phyloP scores from a whole-genome alignment of 2,329 filamentous ascomycete species.

The Nannizziopsis arthrosporioides region DNA sequence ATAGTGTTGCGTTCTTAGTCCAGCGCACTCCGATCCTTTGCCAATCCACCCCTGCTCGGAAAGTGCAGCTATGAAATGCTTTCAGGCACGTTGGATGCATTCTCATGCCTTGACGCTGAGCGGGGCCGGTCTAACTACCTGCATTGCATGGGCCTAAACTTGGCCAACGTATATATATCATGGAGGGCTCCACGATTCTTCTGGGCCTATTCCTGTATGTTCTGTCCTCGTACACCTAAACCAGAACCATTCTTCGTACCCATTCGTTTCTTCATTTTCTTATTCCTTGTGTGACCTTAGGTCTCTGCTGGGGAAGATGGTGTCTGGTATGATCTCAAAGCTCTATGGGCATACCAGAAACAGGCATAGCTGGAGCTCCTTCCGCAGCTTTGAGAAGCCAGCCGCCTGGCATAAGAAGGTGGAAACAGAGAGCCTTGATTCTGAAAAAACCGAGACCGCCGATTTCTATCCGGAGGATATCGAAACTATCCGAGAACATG shows the following conservation, averaged over 20 bases:
- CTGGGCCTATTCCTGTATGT: constrained; percentile 7
- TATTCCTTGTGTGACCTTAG: background rate
- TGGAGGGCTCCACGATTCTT: constrained; percentile 2
- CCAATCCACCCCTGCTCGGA: too few species aligned
- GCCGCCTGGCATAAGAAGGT: background rate
- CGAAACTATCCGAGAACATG: constrained; percentile 35
- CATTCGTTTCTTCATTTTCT: background rate
- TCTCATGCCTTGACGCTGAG: too few species aligned
- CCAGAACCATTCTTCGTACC: background rate
- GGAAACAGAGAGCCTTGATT: background rate
- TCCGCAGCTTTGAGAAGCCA: constrained; percentile 1
- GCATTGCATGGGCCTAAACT: too few species aligned
- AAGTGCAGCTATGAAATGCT: too few species aligned
- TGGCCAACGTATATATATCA: constrained; percentile 1
- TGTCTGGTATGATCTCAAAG: background rate
- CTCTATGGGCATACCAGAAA: background rate
- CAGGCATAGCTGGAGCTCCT: background rate
- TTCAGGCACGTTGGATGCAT: too few species aligned
- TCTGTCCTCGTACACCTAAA: background rate
- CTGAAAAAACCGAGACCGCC: background rate
- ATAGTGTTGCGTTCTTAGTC: too few species aligned
- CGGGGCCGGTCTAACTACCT: background rate
- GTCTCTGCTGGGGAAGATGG: constrained; percentile 4
- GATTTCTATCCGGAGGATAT: constrained; percentile 26
- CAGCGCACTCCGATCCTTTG: too few species aligned